phyloP scores from a whole-genome alignment of 228 moss, liverwort and hornwort species.

The Sphagnum fallax region DNA sequence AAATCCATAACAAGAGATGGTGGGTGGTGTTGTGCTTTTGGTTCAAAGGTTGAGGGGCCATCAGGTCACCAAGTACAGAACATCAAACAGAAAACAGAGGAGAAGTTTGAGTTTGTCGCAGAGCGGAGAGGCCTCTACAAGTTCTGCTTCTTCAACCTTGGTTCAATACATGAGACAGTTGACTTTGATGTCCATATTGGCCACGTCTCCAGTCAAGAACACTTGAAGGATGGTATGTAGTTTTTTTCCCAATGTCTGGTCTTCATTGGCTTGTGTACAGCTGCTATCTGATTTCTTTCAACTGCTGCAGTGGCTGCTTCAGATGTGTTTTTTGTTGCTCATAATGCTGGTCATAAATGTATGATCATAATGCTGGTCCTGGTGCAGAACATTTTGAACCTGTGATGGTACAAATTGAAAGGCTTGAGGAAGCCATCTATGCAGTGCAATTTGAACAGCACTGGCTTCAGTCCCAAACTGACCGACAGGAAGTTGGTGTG shows the following conservation, averaged over 20 bases:
- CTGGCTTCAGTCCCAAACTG: slow-evolving; percentile 65
- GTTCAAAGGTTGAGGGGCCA: slow-evolving; percentile 54
- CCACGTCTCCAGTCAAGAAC: slow-evolving; percentile 18
- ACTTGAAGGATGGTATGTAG: slow-evolving; percentile 52
- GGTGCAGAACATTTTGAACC: slow-evolving; percentile 62
- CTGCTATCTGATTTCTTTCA: too few species aligned
- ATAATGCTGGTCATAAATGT: too few species aligned
- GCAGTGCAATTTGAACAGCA: slow-evolving; percentile 85
- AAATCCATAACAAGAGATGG: neutral
- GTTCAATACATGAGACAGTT: slow-evolving; percentile 53
- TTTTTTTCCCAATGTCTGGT: neutral
- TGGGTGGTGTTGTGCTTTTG: neutral
- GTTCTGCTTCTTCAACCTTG: slow-evolving; percentile 76
- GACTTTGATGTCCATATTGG: slow-evolving; percentile 49
- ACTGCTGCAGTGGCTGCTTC: too few species aligned
- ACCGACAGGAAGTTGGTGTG: slow-evolving; percentile 44
- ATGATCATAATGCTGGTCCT: too few species aligned
- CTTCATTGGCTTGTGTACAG: neutral
- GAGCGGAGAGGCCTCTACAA: slow-evolving; percentile 49
- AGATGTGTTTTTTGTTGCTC: too few species aligned
- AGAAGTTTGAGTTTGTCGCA: slow-evolving; percentile 48
- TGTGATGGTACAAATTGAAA: slow-evolving; percentile 53
- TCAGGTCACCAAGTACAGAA: slow-evolving; percentile 34
- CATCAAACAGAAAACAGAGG: slow-evolving; percentile 24
- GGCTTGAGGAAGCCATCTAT: slow-evolving; percentile 69